phyloP scores from a whole-genome alignment of 805 yeast species.

The Maudiozyma pseudohumilis region DNA sequence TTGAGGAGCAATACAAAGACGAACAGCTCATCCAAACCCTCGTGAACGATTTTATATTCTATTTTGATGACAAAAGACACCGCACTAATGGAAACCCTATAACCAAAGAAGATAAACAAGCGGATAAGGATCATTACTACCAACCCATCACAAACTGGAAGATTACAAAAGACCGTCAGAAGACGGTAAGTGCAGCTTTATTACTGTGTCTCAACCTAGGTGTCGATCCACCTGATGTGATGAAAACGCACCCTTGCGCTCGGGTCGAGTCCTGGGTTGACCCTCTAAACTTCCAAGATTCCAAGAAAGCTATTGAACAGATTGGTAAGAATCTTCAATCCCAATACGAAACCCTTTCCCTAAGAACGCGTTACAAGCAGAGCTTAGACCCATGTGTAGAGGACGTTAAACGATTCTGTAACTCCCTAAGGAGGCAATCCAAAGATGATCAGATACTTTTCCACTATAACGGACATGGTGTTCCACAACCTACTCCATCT shows the following conservation, averaged over 20 bases:
- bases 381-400: conserved; percentile 92
- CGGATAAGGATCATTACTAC: conserved; percentile 38
- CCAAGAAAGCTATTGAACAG: conserved; percentile 82
- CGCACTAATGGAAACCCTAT: conserved; percentile 80
- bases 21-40: conserved; percentile 46
- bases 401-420: conserved; percentile 85
- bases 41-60: conserved; percentile 64
- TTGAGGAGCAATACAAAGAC: conserved; percentile 42
- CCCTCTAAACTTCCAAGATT: conserved; percentile 70
- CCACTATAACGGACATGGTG: conserved; percentile 98
- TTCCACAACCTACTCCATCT: conserved; percentile 89
- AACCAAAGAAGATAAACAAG: conserved; percentile 40
- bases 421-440: conserved; percentile 78
- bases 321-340: conserved; percentile 81
- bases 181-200: conserved; percentile 87
- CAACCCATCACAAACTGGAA: conserved; percentile 87
- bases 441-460: conserved; percentile 88
- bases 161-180: conserved; percentile 76
- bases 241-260: conserved; percentile 89
- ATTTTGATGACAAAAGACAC: conserved; percentile 87
- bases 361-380: conserved; percentile 83
- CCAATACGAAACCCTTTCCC: conserved; percentile 81
- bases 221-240: conserved; percentile 94
- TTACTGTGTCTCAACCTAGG: conserved; percentile 86
- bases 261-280: conserved; percentile 89